phyloP scores from a whole-genome alignment of 2,329 filamentous ascomycete genomes.

The Penicillium freii region DNA sequence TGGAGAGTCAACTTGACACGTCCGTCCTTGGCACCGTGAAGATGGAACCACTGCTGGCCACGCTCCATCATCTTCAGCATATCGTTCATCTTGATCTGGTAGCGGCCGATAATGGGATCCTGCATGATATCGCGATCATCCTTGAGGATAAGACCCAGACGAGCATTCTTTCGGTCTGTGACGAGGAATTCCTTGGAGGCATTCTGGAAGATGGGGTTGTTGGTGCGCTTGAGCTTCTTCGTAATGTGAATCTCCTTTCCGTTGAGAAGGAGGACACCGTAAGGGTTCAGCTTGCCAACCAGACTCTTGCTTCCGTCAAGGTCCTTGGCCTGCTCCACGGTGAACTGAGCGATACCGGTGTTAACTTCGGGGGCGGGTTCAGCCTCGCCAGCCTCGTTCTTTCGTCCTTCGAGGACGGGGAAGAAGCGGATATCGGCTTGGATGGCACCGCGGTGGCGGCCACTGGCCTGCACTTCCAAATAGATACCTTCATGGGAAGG shows the following conservation, averaged over 20 bases:
- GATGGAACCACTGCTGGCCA: slow-evolving; percentile 94
- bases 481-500: slow-evolving; percentile 78
- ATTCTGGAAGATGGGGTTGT: slow-evolving; percentile 95
- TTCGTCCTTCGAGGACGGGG: slow-evolving; percentile 72
- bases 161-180: slow-evolving; percentile 86
- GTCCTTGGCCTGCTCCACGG: slow-evolving; percentile 93
- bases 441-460: slow-evolving; percentile 77
- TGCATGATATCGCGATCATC: slow-evolving; percentile 83
- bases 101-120: slow-evolving; percentile 83
- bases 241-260: slow-evolving; percentile 86
- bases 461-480: slow-evolving; percentile 79
- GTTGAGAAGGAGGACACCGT: slow-evolving; percentile 83
- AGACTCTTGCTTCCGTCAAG: slow-evolving; percentile 89
- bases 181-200: slow-evolving; percentile 92
- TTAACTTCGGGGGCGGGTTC: slow-evolving; percentile 84
- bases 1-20: slow-evolving; percentile 87
- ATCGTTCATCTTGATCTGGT: slow-evolving; percentile 93
- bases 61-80: slow-evolving; percentile 87
- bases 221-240: slow-evolving; percentile 92
- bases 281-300: slow-evolving; percentile 86
- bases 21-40: slow-evolving; percentile 76
- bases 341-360: slow-evolving; percentile 91
- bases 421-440: slow-evolving; percentile 89
- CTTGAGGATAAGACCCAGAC: slow-evolving; percentile 88
- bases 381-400: slow-evolving; percentile 69